Evolutionary conservation across 1,139 yeast species (phyloP), one percentile per base, ranked within the genome.

Genomic region (Diutina ranongensis): DNA sequence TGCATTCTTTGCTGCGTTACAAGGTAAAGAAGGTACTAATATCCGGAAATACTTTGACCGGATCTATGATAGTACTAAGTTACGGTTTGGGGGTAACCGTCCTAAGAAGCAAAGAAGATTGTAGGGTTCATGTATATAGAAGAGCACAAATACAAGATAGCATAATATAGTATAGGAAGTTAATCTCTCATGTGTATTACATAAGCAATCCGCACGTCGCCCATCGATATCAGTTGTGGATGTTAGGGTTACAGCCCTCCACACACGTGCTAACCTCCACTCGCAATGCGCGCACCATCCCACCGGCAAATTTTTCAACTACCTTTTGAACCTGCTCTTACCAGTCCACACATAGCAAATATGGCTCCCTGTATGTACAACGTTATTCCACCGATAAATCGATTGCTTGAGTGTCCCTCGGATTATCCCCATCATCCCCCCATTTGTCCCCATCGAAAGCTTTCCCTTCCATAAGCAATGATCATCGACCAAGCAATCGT

Each of bases 11-110:
- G 81, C 82, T 47, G 95, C 95, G 1, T 72, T 92, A 53, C 78
- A 78, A 56, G 97, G 97, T 55, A 84, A 84, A 59, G 97, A 92
- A 68, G 97, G 97, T 46, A 68, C 74, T 41, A 63, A 67, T 42
- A 67, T 92, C 45, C 77, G 86, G 56, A 74, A 76, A 18, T 69
- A 74, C 51, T 74, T 92, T 44, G 74, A 74, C 40, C 76, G 89
- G 57, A 67, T 92, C 33, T 73, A 83, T 47, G 97, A 92, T 58
- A 72, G 74, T 51, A 86, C 97, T 16, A 76, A 77, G 51, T 72
- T 92, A 69, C 83, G 83, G 63, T 86, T 86, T 58, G 98, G 98
- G 71, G 97, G 97, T 71, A 81, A 77, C 46, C 78, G 94, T 58
- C 74, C 95, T 20, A 94, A 92, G 65, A 80, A 81, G 60, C 73